These are phyloP conservation scores for Vigna trinervia DNA, from an alignment of 306 rosid species.

Conservation along the genomic window DNA sequence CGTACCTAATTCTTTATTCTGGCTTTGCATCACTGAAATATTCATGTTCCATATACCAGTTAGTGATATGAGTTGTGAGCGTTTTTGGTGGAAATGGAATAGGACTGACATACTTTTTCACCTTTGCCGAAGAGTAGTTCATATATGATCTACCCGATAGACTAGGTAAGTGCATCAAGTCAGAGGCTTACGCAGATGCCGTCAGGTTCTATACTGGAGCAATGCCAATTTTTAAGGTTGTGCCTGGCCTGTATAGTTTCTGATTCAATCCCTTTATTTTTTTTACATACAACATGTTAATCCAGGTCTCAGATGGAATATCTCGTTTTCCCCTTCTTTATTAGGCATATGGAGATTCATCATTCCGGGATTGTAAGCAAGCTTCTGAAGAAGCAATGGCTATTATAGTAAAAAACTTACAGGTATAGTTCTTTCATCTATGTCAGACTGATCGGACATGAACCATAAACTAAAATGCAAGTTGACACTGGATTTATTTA, in stretches of 20 bases:
- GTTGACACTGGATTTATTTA: slow-evolving; percentile 20
- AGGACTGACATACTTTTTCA: slow-evolving; percentile 38
- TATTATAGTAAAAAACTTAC: slow-evolving; percentile 69
- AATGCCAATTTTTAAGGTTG: slow-evolving; percentile 90
- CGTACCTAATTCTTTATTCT: neutral
- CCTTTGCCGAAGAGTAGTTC: slow-evolving; percentile 68
- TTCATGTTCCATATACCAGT: slow-evolving; percentile 21
- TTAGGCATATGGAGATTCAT: slow-evolving; percentile 91
- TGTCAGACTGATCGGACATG: slow-evolving; percentile 5
- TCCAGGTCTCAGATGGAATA: slow-evolving; percentile 36
- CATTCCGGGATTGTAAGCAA: slow-evolving; percentile 86
- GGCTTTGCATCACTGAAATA: neutral
- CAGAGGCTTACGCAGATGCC: slow-evolving; percentile 91
- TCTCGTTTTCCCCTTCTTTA: slow-evolving; percentile 36
- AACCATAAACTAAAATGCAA: slow-evolving; percentile 19
- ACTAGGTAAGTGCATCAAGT: slow-evolving; percentile 85
- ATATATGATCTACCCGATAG: slow-evolving; percentile 94
- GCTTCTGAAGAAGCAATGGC: slow-evolving; percentile 94
- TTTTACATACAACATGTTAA: slow-evolving; percentile 8
- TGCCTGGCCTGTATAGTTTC: slow-evolving; percentile 32
- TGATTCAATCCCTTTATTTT: slow-evolving; percentile 41
- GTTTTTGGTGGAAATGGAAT: slow-evolving; percentile 17
- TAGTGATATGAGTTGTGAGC: neutral
- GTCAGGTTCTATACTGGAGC: slow-evolving; percentile 92
- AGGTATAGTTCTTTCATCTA: slow-evolving; percentile 58